phyloP scores from a whole-genome alignment of 2,329 filamentous ascomycete genomes.

The Aspergillus texensis region DNA sequence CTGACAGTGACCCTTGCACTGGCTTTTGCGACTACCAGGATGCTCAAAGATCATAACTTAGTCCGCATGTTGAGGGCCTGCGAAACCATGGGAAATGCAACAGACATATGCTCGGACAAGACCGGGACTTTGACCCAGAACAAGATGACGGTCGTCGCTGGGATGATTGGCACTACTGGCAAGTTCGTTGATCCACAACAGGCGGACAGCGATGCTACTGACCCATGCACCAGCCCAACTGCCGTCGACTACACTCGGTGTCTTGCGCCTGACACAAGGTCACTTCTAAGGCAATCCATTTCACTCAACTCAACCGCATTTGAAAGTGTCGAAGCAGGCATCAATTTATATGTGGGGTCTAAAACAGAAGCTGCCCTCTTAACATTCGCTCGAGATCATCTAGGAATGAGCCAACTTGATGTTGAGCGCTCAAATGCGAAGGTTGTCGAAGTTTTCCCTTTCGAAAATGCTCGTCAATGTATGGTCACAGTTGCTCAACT shows the following conservation, averaged over 20 bases:
- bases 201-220: not conserved
- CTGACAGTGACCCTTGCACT: slow-evolving; percentile 60
- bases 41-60: slow-evolving; percentile 62
- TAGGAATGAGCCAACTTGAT: slow-evolving; percentile 61
- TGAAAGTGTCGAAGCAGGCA: slow-evolving; percentile 66
- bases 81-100: slow-evolving; percentile 65
- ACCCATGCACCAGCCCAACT: not conserved
- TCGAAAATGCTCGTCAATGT: slow-evolving; percentile 70
- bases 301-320: slow-evolving; percentile 63
- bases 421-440: slow-evolving; percentile 60
- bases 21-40: slow-evolving; percentile 61
- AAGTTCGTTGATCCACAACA: not conserved
- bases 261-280: not conserved
- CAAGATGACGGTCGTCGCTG: slow-evolving; percentile 60
- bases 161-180: slow-evolving; percentile 22
- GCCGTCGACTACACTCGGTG: not conserved
- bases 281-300: slow-evolving; percentile 19
- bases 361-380: slow-evolving; percentile 72
- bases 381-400: slow-evolving; percentile 63
- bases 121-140: slow-evolving; percentile 64
- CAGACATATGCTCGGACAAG: slow-evolving; percentile 63
- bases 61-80: slow-evolving; percentile 59
- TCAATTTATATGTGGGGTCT: slow-evolving; percentile 61
- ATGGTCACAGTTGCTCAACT: slow-evolving; percentile 38
- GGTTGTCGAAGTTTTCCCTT: slow-evolving; percentile 66